Conservation (phyloP, 345 rosid genomes). For the Eucalyptus curtisii region DNA sequence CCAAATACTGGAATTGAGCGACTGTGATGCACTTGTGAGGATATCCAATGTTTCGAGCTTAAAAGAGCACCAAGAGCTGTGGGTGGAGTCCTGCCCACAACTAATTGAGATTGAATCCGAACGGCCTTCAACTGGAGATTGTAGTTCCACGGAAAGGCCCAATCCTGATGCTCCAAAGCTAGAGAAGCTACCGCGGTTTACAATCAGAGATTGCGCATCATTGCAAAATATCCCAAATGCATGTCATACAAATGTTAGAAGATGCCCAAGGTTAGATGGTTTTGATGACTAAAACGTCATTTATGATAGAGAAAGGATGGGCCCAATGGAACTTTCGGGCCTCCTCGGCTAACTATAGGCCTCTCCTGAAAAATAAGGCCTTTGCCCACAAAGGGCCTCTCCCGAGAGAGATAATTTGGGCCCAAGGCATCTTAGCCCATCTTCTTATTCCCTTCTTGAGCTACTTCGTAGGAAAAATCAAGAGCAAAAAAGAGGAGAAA, state of each 20-base stretch:
- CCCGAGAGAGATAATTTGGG: not conserved
- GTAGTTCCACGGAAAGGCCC: not conserved
- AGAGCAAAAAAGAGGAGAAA: too few species aligned
- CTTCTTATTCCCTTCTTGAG: not conserved
- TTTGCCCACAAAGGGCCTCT: not conserved
- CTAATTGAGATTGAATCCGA: not conserved
- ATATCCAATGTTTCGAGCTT: not conserved
- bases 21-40: fast-evolving
- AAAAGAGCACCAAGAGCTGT: not conserved
- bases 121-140: too few species aligned
- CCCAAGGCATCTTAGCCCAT: not conserved
- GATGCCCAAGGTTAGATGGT: fast-evolving
- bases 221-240: not conserved
- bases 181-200: not conserved
- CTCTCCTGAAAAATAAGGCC: not conserved
- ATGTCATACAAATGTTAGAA: fast-evolving
- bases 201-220: fast-evolving
- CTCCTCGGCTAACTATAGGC: too few species aligned
- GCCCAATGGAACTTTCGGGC: too few species aligned
- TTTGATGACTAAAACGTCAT: too few species aligned
- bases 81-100: not conserved
- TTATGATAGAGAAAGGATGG: too few species aligned
- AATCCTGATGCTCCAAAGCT: fast-evolving
- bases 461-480: too few species aligned
- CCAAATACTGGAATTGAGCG: fast-evolving